Conservation (phyloP, 1,284 basidiomycete species). For the Chondrostereum purpureum region DNA sequence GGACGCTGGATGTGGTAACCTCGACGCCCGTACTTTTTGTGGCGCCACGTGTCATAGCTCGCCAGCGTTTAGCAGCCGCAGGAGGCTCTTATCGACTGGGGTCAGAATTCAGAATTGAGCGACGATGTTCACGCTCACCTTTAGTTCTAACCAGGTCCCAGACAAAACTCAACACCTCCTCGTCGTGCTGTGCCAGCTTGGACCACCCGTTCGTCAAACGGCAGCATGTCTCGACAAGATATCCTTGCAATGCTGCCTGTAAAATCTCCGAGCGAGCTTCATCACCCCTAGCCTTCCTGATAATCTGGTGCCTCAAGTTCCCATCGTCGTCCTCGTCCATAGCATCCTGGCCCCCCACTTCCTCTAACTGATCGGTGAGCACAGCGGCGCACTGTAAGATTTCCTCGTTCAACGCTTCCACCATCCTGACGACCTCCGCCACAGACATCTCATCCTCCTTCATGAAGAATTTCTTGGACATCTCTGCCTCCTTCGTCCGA, state of each 20-base stretch:
- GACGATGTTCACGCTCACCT: too few relatives aligned
- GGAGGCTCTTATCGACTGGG: too few relatives aligned
- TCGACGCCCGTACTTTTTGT: too few relatives aligned
- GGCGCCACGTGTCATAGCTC: too few relatives aligned
- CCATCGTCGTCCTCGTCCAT: neutral
- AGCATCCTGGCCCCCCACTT: slow-evolving; percentile 19
- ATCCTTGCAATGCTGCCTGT: neutral
- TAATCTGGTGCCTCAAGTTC: neutral
- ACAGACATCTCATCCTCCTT: slow-evolving; percentile 9
- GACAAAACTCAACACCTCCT: too few relatives aligned
- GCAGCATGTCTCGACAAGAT: neutral
- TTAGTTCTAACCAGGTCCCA: too few relatives aligned
- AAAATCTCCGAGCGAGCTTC: neutral
- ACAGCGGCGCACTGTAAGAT: slow-evolving; percentile 20
- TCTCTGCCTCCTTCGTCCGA: slow-evolving; percentile 10
- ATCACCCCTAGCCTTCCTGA: neutral
- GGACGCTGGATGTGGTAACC: too few relatives aligned
- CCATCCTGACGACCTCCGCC: too few relatives aligned
- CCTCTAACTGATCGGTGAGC: slow-evolving; percentile 19
- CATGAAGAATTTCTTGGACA: slow-evolving; percentile 9
- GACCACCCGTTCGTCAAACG: too few relatives aligned
- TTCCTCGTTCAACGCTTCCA: slow-evolving; percentile 21
- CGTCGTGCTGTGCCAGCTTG: too few relatives aligned
- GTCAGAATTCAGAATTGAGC: too few relatives aligned
- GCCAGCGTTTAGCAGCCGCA: too few relatives aligned